Evolutionary conservation across 2,329 filamentous ascomycete species (phyloP).

Genomic region (Camillea tinctor): DNA sequence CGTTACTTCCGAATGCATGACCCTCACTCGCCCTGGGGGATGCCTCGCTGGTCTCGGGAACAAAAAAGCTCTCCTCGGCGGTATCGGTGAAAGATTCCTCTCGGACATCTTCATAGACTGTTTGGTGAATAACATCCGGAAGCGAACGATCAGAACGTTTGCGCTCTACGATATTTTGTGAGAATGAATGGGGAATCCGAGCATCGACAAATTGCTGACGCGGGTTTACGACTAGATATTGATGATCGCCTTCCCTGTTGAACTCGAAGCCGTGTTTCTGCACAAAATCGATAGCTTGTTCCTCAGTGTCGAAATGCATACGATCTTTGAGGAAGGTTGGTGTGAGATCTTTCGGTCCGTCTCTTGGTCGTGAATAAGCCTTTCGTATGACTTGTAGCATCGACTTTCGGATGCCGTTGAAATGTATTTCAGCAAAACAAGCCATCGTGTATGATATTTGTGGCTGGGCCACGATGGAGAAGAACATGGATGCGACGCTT

Average conservation of each 20-base stretch:
- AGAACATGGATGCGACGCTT: constrained; percentile 53
- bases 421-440: constrained; percentile 67
- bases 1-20: constrained; percentile 9
- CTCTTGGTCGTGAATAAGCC: constrained; percentile 55
- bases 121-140: constrained; percentile 55
- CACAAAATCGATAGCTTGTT: constrained; percentile 65
- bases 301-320: constrained; percentile 65
- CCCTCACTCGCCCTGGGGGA: constrained; percentile 1
- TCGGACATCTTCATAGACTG: constrained; percentile 41
- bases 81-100: neutral
- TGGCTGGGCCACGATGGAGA: constrained; percentile 56
- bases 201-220: constrained; percentile 45
- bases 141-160: constrained; percentile 55
- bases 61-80: constrained; percentile 29
- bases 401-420: constrained; percentile 58
- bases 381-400: constrained; percentile 55
- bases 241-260: constrained; percentile 36
- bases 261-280: constrained; percentile 57
- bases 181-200: constrained; percentile 55
- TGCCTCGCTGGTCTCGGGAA: constrained; percentile 16
- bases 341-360: constrained; percentile 60
- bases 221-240: constrained; percentile 46
- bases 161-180: constrained; percentile 54
- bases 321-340: constrained; percentile 54
- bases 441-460: constrained; percentile 67